Percentiles rank a stretch among this genome's conserved stretches.
These are phyloP conservation scores for Pythium phragmitis DNA, from an alignment of 352 stramenopile genomes.

Conservation along the genomic window DNA sequence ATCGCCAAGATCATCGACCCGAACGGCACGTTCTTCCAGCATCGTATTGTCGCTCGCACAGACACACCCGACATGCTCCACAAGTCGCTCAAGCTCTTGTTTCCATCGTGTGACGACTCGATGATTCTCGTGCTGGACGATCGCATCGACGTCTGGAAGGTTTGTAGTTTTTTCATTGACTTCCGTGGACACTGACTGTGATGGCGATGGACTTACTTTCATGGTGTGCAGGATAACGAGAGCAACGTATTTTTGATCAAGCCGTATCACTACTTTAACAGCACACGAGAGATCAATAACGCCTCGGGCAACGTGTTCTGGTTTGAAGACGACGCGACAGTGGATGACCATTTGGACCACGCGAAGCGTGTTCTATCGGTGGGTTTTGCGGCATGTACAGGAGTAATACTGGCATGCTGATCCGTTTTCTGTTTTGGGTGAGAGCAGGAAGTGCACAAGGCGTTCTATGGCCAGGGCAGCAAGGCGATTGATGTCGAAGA, in stretches of 20 bases:
- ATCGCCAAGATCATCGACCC: slow-evolving; percentile 93
- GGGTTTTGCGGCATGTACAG: background rate
- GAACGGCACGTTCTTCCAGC: slow-evolving; percentile 74
- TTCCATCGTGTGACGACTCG: slow-evolving; percentile 82
- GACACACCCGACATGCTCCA: slow-evolving; percentile 86
- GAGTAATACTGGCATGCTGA: background rate
- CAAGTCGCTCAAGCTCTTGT: slow-evolving; percentile 87
- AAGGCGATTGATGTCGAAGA: slow-evolving; percentile 57
- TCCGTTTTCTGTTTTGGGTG: background rate
- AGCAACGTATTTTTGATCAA: slow-evolving; percentile 87
- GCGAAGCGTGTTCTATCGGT: slow-evolving; percentile 52
- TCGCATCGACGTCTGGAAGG: slow-evolving; percentile 84
- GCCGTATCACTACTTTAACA: slow-evolving; percentile 84
- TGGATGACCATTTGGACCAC: slow-evolving; percentile 58
- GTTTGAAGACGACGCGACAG: slow-evolving; percentile 33
- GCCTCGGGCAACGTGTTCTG: slow-evolving; percentile 52
- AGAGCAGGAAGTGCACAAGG: slow-evolving; percentile 45
- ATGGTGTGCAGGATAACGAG: slow-evolving; percentile 60
- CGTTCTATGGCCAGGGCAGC: slow-evolving; percentile 56
- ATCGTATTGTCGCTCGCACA: slow-evolving; percentile 85
- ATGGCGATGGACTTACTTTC: background rate
- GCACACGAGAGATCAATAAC: slow-evolving; percentile 83
- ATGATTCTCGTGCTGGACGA: slow-evolving; percentile 88
- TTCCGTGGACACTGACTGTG: background rate
- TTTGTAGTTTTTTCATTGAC: background rate